Evolutionary conservation across 1,139 yeast species (phyloP), one percentile per base, ranked within the genome.

Genomic region (Wickerhamomyces sp.): DNA sequence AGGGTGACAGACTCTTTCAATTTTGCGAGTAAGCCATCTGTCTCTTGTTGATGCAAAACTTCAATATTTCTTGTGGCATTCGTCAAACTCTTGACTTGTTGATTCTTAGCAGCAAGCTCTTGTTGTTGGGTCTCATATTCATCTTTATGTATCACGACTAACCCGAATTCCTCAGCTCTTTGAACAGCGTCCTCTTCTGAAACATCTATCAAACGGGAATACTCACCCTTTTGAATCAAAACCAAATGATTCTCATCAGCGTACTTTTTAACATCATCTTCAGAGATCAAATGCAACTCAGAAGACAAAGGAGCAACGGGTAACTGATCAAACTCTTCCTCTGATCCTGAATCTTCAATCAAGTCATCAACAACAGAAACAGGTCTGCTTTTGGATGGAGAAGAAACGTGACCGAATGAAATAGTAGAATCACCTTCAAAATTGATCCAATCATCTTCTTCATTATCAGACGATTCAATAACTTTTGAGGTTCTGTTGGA

Each of bases 171-270:
- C 5, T 49, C 52, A 9, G 55, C 52, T 12, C 39, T 37, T 5
- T 46, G 31, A 11, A 45, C 45, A 19, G 31, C 36, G 17, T 37
- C 40, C 11, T 38, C 26, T 4, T 38, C 36, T 8, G 49, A 41
- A 25, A 62, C 54, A 30, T 54, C 24, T 12, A 33, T 38, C 21
- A 44, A 35, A 12, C 29, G 35, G 7, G 40, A 25, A 38, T 66
- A 75, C 39, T 71, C 72, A 2, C 66, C 72, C 31, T 55, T 49
- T 4, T 81, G 66, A 16, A 80, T 44, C n/a, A 75, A 46, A 8
- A 72, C 69, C 40, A 78, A 52, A 27, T 71, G 68, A 41, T 75
- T 68, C 15, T 64, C 64, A 19, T 64, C 58, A 1, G 80, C 81
- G 47, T 70, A 76, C 16, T 59, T 55, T 40, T 69, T 70, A 16